Base-by-base conservation (phyloP, 192 early-diverging fungal species). In the Backusella tuberculispora region DNA sequence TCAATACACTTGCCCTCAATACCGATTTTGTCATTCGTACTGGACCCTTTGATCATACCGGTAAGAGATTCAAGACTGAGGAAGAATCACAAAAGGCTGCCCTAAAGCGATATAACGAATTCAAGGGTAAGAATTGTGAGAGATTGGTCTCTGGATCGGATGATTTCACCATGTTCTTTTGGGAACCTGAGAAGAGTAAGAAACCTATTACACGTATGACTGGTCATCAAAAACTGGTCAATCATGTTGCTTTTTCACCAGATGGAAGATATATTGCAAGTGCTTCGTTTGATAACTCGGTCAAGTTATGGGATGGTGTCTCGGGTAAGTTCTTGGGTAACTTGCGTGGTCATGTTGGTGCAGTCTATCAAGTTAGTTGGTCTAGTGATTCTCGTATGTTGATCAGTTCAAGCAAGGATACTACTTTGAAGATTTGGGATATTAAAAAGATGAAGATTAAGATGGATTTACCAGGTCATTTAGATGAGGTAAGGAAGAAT, bases 81-180 rank as follows among this genome's bases (percentile, higher is more conserved):
- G 87, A 89, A 46, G 93, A 95, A 74, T 93, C 94, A 3, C 85
- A 92, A 74, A 80, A 81, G 37, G 85, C 86, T 41, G 98, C 98
- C 7, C 78, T 91, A 5, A 81, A 88, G 73, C 89, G 98, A 72
- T 99, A 97, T 84, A 85, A 92, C 41, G 83, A 80, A 37, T 85
- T 85, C 15, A 92, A 87, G 71, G 92, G 88, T 15, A 82, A 83
- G 42, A 86, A 86, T 24, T 86, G 89, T 15, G 97, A 97, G 77
- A 82, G 94, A 24, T 81, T 99, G 14, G 95, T 96, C 6, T 96
- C 95, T 5, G 95, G 96, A 19, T 97, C 95, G 15, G 97, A 98
- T 81, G 98, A 99, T 84, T 98, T 96, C 74, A 99, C 98, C 75
- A 93, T 99, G 88, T 95, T 94, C 75, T 84, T 98, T 74, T 99